Evolutionary conservation across 2,329 filamentous ascomycete species (phyloP).

Genomic region (Phyllosticta citribraziliensis): DNA sequence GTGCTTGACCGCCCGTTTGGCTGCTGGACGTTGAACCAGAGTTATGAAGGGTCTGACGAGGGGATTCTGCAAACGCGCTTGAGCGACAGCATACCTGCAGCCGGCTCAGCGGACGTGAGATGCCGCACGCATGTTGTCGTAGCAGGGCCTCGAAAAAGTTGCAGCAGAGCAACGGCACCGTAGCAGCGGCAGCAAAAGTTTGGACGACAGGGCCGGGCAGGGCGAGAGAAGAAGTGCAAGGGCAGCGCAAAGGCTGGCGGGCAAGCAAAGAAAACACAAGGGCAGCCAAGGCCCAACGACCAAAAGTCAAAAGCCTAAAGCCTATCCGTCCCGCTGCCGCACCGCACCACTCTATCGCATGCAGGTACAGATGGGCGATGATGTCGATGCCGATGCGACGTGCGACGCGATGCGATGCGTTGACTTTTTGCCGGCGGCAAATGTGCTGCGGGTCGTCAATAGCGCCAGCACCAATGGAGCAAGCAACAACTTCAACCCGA

Average conservation of each 20-base stretch:
- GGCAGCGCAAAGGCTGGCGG: not conserved
- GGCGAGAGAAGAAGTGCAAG: not conserved
- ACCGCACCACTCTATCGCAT: not conserved
- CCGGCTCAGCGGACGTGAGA: too few relatives aligned
- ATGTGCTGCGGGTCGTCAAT: not conserved
- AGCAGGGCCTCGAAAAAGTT: not conserved
- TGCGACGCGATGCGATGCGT: not conserved
- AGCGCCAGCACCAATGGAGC: not conserved
- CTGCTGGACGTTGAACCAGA: not conserved
- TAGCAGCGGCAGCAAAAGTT: not conserved
- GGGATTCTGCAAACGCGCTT: not conserved
- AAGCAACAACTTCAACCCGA: not conserved
- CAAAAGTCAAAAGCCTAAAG: not conserved
- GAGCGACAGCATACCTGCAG: not conserved
- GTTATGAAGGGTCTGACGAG: not conserved
- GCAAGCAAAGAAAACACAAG: not conserved
- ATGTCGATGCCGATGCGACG: not conserved
- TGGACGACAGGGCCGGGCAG: not conserved
- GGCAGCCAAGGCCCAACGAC: not conserved
- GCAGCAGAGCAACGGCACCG: not conserved
- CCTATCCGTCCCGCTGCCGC: not conserved
- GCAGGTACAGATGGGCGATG: not conserved
- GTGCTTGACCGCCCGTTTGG: not conserved
- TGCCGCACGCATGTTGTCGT: not conserved
- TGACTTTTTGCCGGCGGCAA: not conserved